Percentiles rank a stretch among this genome's conserved stretches.
Conservation (phyloP, 352 stramenopile genomes). For the Phytophthora tentaculata region DNA sequence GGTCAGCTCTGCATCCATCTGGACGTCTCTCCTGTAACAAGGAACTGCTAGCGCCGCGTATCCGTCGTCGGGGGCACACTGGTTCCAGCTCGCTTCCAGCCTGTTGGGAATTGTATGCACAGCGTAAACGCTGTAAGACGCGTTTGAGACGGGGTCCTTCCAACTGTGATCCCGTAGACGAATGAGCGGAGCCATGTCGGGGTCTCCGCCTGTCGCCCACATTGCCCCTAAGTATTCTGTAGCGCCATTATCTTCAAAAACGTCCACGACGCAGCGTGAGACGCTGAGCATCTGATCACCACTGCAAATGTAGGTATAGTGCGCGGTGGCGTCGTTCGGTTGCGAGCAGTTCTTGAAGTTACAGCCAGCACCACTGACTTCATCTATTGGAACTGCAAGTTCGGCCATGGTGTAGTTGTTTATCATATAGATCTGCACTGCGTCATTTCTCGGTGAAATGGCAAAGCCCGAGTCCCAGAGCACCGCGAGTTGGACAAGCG, state of each 20-base stretch:
- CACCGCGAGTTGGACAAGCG: conserved; percentile 38
- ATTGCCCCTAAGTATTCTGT: conserved; percentile 24
- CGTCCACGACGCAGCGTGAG: conserved; percentile 36
- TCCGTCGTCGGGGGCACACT: conserved; percentile 22
- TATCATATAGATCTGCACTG: conserved; percentile 30
- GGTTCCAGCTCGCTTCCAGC: conserved; percentile 15
- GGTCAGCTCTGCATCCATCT: conserved; percentile 11
- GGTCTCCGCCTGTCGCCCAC: conserved; percentile 36
- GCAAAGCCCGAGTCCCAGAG: conserved; percentile 48
- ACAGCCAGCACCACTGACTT: conserved; percentile 21
- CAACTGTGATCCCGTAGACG: conserved; percentile 32
- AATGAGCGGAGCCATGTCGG: conserved; percentile 23
- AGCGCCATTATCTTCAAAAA: conserved; percentile 11
- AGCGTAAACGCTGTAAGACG: conserved; percentile 25
- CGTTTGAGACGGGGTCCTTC: conserved; percentile 25
- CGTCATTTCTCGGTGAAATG: conserved; percentile 19
- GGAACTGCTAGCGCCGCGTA: conserved; percentile 29
- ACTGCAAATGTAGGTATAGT: conserved; percentile 31
- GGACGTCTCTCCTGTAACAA: conserved; percentile 17
- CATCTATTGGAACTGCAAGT: conserved; percentile 26
- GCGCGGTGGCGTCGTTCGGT: conserved; percentile 16
- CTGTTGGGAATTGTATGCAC: conserved; percentile 23
- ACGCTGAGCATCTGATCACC: conserved; percentile 43
- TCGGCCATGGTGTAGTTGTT: conserved; percentile 30
- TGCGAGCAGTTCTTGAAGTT: conserved; percentile 36